phyloP scores from a whole-genome alignment of 495 filamentous ascomycete genomes.

The Massariosphaeria phaeospora region DNA sequence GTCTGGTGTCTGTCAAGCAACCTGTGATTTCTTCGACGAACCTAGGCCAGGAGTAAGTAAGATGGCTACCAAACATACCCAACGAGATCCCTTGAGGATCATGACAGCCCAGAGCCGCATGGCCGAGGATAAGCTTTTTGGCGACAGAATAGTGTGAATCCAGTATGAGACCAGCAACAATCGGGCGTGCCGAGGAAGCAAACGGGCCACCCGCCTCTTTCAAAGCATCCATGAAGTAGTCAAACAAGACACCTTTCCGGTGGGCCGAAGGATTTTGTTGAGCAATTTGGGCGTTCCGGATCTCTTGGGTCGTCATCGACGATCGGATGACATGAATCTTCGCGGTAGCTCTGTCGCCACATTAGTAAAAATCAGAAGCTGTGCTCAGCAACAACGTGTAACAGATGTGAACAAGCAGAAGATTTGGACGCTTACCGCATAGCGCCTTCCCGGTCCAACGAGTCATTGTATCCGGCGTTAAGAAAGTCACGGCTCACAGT shows the following conservation, averaged over 20 bases:
- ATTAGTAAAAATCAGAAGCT: neutral
- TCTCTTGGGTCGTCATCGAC: constrained; percentile 42
- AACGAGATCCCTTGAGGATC: constrained; percentile 43
- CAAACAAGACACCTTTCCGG: constrained; percentile 39
- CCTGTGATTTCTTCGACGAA: constrained; percentile 45
- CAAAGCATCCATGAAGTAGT: constrained; percentile 44
- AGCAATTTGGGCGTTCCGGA: constrained; percentile 37
- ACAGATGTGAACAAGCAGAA: no score
- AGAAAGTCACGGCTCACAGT: constrained; percentile 36
- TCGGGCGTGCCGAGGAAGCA: constrained; percentile 36
- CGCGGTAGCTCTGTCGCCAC: constrained; percentile 34
- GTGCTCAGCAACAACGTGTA: neutral
- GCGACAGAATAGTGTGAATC: constrained; percentile 42
- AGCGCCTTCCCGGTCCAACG: constrained; percentile 20
- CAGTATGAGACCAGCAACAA: constrained; percentile 47
- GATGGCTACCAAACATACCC: constrained; percentile 48
- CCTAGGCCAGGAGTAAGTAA: constrained; percentile 47
- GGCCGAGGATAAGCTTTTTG: constrained; percentile 40
- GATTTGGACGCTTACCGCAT: constrained; percentile 28
- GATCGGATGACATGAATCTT: constrained; percentile 47
- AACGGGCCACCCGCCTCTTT: constrained; percentile 40
- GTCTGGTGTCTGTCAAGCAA: constrained; percentile 38
- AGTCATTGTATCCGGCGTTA: constrained; percentile 15
- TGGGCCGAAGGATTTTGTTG: constrained; percentile 39
- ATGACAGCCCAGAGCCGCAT: constrained; percentile 46